Evolutionary conservation across 257 asterid species (phyloP).

Genomic region (Salvia hispanica): DNA sequence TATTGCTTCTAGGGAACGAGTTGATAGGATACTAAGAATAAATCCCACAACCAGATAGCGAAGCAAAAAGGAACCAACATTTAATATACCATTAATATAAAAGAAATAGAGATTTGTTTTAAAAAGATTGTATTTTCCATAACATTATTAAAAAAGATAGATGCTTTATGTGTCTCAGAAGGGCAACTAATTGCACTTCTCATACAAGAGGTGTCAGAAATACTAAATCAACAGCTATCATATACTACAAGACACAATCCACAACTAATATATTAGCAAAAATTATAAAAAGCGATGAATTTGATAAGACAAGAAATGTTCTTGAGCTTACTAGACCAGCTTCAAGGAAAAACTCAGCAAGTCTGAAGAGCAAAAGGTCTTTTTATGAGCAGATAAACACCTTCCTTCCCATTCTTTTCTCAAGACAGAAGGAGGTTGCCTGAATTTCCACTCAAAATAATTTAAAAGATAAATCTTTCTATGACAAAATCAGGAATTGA

Average conservation of each 20-base stretch:
- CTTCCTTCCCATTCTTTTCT: slow-evolving; percentile 39
- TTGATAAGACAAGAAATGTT: slow-evolving; percentile 26
- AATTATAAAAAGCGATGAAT: background rate
- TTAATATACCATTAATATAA: background rate
- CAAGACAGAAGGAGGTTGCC: slow-evolving; percentile 57
- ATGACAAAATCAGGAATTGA: too few relatives aligned
- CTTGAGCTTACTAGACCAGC: slow-evolving; percentile 78
- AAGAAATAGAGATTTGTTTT: too few relatives aligned
- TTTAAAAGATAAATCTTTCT: background rate
- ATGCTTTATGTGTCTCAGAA: too few relatives aligned
- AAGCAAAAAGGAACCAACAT: slow-evolving; percentile 34
- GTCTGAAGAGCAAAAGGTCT: slow-evolving; percentile 69
- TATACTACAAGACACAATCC: too few relatives aligned
- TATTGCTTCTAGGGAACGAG: slow-evolving; percentile 86
- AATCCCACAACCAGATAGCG: slow-evolving; percentile 66
- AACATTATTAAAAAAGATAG: too few relatives aligned
- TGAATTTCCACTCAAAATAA: slow-evolving; percentile 66
- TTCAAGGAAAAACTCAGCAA: slow-evolving; percentile 60
- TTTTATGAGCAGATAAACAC: slow-evolving; percentile 72
- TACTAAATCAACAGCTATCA: too few relatives aligned
- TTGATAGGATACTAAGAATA: slow-evolving; percentile 40
- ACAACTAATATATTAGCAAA: too few relatives aligned
- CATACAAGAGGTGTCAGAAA: too few relatives aligned
- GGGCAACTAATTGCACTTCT: too few relatives aligned
- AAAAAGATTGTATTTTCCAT: too few relatives aligned